Base-by-base conservation (phyloP, 2,329 filamentous ascomycete species). In the Fusarium xyrophilum region DNA sequence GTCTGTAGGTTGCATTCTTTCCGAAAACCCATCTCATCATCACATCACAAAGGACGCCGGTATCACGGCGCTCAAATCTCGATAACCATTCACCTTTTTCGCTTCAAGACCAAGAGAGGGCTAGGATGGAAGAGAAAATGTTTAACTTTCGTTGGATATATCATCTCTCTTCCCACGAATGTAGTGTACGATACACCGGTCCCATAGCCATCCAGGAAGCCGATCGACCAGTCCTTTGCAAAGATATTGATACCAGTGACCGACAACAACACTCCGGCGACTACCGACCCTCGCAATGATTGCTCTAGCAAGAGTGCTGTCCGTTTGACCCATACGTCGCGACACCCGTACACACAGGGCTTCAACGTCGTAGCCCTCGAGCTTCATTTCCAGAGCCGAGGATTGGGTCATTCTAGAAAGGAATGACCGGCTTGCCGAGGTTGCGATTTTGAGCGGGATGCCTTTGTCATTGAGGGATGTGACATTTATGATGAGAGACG, bases 1-100 rank as follows among this genome's bases (percentile, higher is more conserved):
- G 36, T 25, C 25, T n/a, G 43, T 44, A 27, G 51, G 59, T 50
- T 58, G 52, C 60, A 63, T 44, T 35, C 33, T 25, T 39, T 51
- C 32, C 51, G 38, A 64, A 63, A 58, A 58, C 7, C 27, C 25
- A n/a, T 25, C n/a, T 35, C 43, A 23, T 27, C 39, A 30, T 27
- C 38, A 51, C 13, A 25, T 23, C 33, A 43, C 33, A 4, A 15
- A 17, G 17, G 25, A 53, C n/a, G 23, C 30, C n/a, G n/a, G 13
- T 32, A 25, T 42, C 48, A 63, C 28, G 42, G 58, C 43, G 39
- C 5, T 17, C 12, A 3, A 63, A 42, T 28, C 12, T 51, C n/a
- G 23, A 57, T 39, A 39, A 15, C 7, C 0, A 30, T 30, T 39
- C n/a, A 11, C 19, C 28, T 35, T 21, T 25, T 14, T 3, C 19